These are phyloP conservation scores for Ogataea pignaliae DNA, from an alignment of 805 yeast genomes.

Conservation along the genomic window DNA sequence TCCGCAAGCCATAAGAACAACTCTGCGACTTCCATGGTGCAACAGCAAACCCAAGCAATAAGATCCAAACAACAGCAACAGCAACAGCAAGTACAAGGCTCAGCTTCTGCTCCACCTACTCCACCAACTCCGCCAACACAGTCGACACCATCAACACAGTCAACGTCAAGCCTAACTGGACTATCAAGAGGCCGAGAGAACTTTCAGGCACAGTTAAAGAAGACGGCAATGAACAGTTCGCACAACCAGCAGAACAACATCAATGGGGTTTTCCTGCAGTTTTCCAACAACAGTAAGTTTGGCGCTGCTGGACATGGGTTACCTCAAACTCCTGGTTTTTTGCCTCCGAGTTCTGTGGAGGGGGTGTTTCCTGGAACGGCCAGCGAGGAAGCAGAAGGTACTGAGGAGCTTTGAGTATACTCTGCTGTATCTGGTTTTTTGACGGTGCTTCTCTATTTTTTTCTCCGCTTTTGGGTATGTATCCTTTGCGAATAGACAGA, in stretches of 20 bases:
- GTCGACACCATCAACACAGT: neutral
- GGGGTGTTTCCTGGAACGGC: constrained; percentile 14
- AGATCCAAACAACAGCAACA: neutral
- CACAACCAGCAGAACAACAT: constrained; percentile 9
- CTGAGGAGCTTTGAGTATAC: too few relatives aligned
- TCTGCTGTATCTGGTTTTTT: too few relatives aligned
- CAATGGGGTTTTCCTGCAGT: constrained; percentile 12
- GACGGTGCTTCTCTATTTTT: too few relatives aligned
- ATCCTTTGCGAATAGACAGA: too few relatives aligned
- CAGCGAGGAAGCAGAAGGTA: too few relatives aligned
- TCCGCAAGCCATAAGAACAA: neutral
- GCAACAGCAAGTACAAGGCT: neutral
- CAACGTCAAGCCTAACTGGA: constrained; percentile 5
- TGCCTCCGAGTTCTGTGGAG: constrained; percentile 20
- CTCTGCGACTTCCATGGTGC: neutral
- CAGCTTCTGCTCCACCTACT: neutral
- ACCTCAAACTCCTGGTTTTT: constrained; percentile 23
- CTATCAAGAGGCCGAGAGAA: constrained; percentile 18
- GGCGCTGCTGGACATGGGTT: constrained; percentile 3
- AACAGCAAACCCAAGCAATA: neutral
- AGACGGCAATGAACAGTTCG: constrained; percentile 12
- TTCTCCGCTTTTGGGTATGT: too few relatives aligned
- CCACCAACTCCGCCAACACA: constrained; percentile 1
- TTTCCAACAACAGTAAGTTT: constrained; percentile 4
- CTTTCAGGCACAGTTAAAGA: constrained; percentile 20